Evolutionary conservation across 2,329 filamentous ascomycete species (phyloP).

Genomic region (Venturia carpophila): DNA sequence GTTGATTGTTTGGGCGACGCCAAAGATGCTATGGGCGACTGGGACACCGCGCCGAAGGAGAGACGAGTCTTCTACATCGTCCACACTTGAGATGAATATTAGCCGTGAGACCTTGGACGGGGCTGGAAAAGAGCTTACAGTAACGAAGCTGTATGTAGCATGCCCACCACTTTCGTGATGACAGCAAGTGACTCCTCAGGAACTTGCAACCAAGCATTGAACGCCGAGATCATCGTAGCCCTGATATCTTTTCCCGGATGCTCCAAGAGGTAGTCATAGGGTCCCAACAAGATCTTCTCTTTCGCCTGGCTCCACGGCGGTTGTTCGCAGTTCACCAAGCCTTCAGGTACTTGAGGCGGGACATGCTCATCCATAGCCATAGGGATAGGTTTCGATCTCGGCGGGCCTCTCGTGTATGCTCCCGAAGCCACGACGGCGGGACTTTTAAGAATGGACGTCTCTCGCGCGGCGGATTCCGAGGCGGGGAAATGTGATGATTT

Average conservation of each 20-base stretch:
- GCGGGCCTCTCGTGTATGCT: neutral
- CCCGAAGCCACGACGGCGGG: neutral
- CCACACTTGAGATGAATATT: conserved; percentile 42
- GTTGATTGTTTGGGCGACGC: conserved; percentile 82
- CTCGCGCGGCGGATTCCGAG: neutral
- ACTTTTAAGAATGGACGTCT: conserved; percentile 1
- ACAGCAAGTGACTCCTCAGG: conserved; percentile 60
- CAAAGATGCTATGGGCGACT: conserved; percentile 78
- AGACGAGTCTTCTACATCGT: conserved; percentile 81
- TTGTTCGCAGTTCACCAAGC: neutral
- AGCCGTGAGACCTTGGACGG: conserved; percentile 15
- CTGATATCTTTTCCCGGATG: conserved; percentile 83
- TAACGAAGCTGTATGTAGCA: conserved; percentile 78
- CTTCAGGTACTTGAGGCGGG: neutral
- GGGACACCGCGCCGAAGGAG: conserved; percentile 69
- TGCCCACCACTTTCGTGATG: conserved; percentile 72
- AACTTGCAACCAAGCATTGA: conserved; percentile 73
- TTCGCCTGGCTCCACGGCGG: conserved; percentile 60
- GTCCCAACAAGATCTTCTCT: conserved; percentile 67
- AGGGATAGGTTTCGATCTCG: neutral
- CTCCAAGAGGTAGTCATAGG: conserved; percentile 70
- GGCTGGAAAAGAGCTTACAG: conserved; percentile 37
- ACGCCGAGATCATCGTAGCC: conserved; percentile 68
- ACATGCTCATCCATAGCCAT: neutral
- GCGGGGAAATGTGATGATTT: conserved; percentile 9